Evolutionary conservation across 805 yeast genomes (phyloP).

Genomic region (Yamadazyma sp.): DNA sequence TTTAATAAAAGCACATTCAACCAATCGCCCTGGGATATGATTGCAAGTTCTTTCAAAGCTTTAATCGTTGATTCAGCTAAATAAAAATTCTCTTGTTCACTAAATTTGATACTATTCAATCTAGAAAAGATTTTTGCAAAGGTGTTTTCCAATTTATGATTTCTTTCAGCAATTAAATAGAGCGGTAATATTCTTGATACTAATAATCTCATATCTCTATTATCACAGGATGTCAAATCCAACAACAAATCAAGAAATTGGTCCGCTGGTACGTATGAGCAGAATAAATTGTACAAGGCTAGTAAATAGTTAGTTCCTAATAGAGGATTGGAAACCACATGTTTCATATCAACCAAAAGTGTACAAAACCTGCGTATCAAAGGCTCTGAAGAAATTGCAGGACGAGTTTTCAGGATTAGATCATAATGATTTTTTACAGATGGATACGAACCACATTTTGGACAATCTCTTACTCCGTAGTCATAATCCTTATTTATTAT

Average conservation of each 20-base stretch:
- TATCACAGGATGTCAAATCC: constrained; percentile 34
- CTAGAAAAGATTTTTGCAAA: constrained; percentile 42
- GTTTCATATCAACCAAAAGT: constrained; percentile 13
- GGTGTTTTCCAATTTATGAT: constrained; percentile 35
- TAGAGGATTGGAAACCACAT: constrained; percentile 17
- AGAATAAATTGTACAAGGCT: constrained; percentile 47
- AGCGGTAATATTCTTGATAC: constrained; percentile 54
- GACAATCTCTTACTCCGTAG: constrained; percentile 28
- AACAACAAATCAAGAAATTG: constrained; percentile 15
- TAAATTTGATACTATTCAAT: constrained; percentile 39
- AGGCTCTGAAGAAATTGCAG: constrained; percentile 18
- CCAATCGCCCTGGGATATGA: constrained; percentile 62
- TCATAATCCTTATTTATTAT: constrained; percentile 36
- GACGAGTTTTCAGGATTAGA: constrained; percentile 21
- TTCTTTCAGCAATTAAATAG: constrained; percentile 37
- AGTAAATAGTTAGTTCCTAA: constrained; percentile 43
- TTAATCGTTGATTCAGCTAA: constrained; percentile 57
- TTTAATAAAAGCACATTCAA: constrained; percentile 64
- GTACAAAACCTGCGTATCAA: constrained; percentile 21
- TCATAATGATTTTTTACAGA: constrained; percentile 21
- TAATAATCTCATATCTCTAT: constrained; percentile 55
- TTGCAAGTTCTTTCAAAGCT: constrained; percentile 64
- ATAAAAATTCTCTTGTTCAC: constrained; percentile 21
- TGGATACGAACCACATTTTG: constrained; percentile 32
- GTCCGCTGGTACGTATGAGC: constrained; percentile 42